Percentiles rank a stretch among this genome's conserved stretches.
phyloP scores from a whole-genome alignment of 2,329 filamentous ascomycete species.

The Botrytis fragariae region DNA sequence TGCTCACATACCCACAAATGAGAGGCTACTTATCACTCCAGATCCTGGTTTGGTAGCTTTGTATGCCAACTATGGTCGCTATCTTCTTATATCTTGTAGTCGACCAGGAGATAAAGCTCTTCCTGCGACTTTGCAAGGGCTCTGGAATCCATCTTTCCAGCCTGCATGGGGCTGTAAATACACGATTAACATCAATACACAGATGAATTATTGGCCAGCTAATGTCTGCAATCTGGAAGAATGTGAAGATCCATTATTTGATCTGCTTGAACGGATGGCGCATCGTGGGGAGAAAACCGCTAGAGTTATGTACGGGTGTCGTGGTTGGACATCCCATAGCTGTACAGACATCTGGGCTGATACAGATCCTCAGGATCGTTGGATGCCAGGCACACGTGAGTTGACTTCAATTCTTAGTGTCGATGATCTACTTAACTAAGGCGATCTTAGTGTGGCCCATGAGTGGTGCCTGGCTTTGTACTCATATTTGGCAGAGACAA shows the following conservation, averaged over 20 bases:
- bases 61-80: slow-evolving; percentile 43
- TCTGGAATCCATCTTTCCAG: slow-evolving; percentile 45
- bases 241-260: slow-evolving; percentile 43
- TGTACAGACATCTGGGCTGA: slow-evolving; percentile 40
- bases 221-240: slow-evolving; percentile 38
- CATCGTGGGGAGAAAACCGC: slow-evolving; percentile 38
- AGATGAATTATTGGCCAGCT: slow-evolving; percentile 54
- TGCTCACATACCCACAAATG: slow-evolving; percentile 34
- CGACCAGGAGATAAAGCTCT: slow-evolving; percentile 36
- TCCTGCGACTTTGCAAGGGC: slow-evolving; percentile 46
- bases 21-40: slow-evolving; percentile 29
- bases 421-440: neutral
- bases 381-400: slow-evolving; percentile 36
- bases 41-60: slow-evolving; percentile 33
- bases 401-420: slow-evolving; percentile 7
- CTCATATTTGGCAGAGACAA: slow-evolving; percentile 43
- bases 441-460: slow-evolving; percentile 40
- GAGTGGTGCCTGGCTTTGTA: slow-evolving; percentile 43
- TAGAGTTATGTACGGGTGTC: slow-evolving; percentile 35
- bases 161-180: slow-evolving; percentile 49
- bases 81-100: slow-evolving; percentile 42
- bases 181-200: slow-evolving; percentile 51
- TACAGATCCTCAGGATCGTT: slow-evolving; percentile 38
- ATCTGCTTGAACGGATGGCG: slow-evolving; percentile 41
- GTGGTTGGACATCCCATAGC: slow-evolving; percentile 38